Base-by-base conservation (phyloP, 2,329 filamentous ascomycete genomes). In the Didymella segeticola region DNA sequence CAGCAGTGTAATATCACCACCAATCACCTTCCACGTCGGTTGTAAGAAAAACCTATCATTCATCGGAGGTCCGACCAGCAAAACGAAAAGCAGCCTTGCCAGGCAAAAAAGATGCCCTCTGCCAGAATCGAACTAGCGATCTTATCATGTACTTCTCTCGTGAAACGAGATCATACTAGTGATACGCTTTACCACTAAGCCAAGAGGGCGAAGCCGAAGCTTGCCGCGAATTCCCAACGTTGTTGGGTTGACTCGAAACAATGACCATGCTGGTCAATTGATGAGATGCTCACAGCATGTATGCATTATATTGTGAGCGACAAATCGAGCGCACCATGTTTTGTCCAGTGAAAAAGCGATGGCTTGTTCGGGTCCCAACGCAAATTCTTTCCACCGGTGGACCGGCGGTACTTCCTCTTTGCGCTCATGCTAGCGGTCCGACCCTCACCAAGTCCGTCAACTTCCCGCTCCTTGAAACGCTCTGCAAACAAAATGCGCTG, bases 161-260 rank as follows among this genome's bases (percentile, higher is more conserved):
- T 47, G 48, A 38, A 47, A 22, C 47, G 36, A 38, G 12, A 47
- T 50, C 46, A 56, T 67, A 67, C 64, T 67, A 67, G 64, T 67
- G 64, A 67, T 63, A 63, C 64, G 64, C 64, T 67, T 63, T 67
- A 67, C 64, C 64, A 67, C 64, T 67, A 63, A 67, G 64, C 64
- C 62, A 67, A 57, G 62, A 66, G 62, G 64, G 64, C 64, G 2
- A 15, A 37, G 5, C 27, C 15, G 9, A 45, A 30, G 12, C 8
- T 25, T 34, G 14, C 20, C 47, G 27, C 43, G 47, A 27, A 37
- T 11, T 34, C 53, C 42, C 36, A 56, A 43, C 46, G 29, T 4
- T 20, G 26, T 12, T 26, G 30, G 19, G 52, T 61, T 51, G 39
- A 47, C 57, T 54, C 43, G 51, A 22, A 6, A 47, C n/a, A n/a